Base-by-base conservation (phyloP, 139 green algal species). In the Tetraselmis chui region DNA sequence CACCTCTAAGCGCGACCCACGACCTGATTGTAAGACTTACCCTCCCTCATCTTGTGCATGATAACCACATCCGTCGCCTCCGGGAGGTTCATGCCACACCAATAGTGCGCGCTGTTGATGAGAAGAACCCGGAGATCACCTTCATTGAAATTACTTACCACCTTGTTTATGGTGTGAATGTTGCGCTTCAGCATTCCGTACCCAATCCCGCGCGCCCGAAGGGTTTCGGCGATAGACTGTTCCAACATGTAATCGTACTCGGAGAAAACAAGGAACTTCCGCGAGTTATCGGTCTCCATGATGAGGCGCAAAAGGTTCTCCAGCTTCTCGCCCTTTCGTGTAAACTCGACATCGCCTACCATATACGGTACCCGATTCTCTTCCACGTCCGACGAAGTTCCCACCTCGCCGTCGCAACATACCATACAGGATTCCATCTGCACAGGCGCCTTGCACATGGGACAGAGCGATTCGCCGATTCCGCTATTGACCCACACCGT, bases 11-110 rank as follows among this genome's bases (percentile, higher is more conserved):
- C 80, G 1, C 80, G 74, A 29, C 80, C 80, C 30, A 84, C 32
- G 2, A 84, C 32, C 25, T 80, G 80, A 25, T 76, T 80, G 45
- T 67, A 67, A 67, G 45, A 67, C 45, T 67, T 67, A 25, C 45
- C 45, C 45, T 67, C 45, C 45, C 18, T 67, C 45, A 67, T 5
- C 18, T 67, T 67, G 75, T 84, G 80, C 59, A 84, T 28, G 29
- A 84, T 79, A 23, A 84, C 59, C 22, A 84, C 75, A 31, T 84
- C 80, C 28, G 80, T 84, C 1, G 80, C 79, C 1, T 76, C 75
- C 1, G 67, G 2, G 59, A 79, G 30, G 75, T 84, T 84, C 29
- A 80, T 31, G 1, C 79, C 79, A 29, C 59, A 79, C 23, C 79
- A 59, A 29, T 83, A 83, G 29, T 83, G 31, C 2, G 59, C 29